Conservation (phyloP, 1,139 yeast genomes). For the Nakaseomyces bracarensis region DNA sequence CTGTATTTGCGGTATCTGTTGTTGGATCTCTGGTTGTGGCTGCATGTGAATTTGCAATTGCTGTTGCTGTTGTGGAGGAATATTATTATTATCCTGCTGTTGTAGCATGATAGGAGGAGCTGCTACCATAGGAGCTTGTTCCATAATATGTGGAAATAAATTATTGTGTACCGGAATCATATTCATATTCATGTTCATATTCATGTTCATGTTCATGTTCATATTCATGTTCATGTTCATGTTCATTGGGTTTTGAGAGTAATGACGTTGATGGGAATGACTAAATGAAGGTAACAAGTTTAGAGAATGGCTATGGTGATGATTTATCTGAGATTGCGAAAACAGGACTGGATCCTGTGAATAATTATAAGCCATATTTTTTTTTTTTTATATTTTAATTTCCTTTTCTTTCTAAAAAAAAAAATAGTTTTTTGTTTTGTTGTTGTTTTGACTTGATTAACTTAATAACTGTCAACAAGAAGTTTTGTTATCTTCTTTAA, state of each 20-base stretch:
- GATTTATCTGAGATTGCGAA: neutral
- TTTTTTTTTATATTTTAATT: neutral
- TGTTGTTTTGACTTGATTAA: neutral
- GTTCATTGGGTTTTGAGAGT: neutral
- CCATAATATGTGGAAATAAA: neutral
- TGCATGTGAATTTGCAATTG: constrained; percentile 1
- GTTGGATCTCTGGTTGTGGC: neutral
- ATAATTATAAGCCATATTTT: neutral
- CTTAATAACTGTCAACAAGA: constrained; percentile 2
- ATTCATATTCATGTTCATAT: no score
- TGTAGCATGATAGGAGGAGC: neutral
- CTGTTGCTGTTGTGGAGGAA: neutral
- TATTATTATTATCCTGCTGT: constrained; percentile 6
- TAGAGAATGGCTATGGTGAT: neutral
- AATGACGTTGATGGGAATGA: neutral
- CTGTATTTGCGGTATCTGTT: neutral
- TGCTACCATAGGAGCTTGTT: neutral
- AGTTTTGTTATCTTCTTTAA: no score
- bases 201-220: no score
- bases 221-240: no score
- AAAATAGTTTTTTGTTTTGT: neutral
- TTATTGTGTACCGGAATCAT: constrained; percentile 1
- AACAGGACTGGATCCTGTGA: neutral
- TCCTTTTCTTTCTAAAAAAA: neutral
- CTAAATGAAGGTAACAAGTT: neutral